These are phyloP conservation scores for Ceratobasidium sp. DNA, from an alignment of 1,284 basidiomycete genomes.

Conservation along the genomic window DNA sequence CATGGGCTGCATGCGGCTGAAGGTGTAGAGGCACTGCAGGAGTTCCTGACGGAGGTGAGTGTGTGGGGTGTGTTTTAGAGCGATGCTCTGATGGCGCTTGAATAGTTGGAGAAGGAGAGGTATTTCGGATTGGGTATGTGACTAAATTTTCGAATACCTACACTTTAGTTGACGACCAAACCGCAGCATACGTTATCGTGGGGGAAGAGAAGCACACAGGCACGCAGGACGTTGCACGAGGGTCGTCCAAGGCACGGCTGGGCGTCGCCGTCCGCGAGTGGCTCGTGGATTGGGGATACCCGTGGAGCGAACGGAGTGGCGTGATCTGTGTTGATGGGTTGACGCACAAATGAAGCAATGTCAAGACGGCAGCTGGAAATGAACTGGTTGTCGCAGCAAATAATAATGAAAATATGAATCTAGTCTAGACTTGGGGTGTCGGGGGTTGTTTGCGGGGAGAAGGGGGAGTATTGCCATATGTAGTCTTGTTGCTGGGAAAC, in stretches of 20 bases:
- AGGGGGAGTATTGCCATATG: not conserved
- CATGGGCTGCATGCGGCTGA: slow-evolving; percentile 91
- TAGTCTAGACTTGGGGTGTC: not conserved
- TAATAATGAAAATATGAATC: slow-evolving; percentile 27
- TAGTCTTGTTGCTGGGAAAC: not conserved
- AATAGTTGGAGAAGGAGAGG: slow-evolving; percentile 80
- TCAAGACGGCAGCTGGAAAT: slow-evolving; percentile 15
- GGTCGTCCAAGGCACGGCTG: slow-evolving; percentile 80
- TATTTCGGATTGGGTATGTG: slow-evolving; percentile 80
- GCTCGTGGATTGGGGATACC: slow-evolving; percentile 90
- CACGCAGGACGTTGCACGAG: slow-evolving; percentile 78
- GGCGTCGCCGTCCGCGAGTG: slow-evolving; percentile 86
- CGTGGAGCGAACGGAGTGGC: slow-evolving; percentile 93
- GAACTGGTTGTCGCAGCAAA: slow-evolving; percentile 23
- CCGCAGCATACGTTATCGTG: slow-evolving; percentile 81
- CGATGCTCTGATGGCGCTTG: slow-evolving; percentile 24
- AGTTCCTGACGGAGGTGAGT: slow-evolving; percentile 85
- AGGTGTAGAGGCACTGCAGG: slow-evolving; percentile 87
- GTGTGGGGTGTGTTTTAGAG: slow-evolving; percentile 40
- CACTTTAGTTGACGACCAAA: not conserved
- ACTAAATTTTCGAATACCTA: not conserved
- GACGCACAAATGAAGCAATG: slow-evolving; percentile 60
- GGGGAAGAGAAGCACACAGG: slow-evolving; percentile 97
- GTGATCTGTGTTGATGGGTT: slow-evolving; percentile 86
- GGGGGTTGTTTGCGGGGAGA: not conserved